Percentiles rank a stretch among this genome's conserved stretches.
Evolutionary conservation across 148 eudicot species (phyloP).

Genomic region (Fallopia convolvulus): DNA sequence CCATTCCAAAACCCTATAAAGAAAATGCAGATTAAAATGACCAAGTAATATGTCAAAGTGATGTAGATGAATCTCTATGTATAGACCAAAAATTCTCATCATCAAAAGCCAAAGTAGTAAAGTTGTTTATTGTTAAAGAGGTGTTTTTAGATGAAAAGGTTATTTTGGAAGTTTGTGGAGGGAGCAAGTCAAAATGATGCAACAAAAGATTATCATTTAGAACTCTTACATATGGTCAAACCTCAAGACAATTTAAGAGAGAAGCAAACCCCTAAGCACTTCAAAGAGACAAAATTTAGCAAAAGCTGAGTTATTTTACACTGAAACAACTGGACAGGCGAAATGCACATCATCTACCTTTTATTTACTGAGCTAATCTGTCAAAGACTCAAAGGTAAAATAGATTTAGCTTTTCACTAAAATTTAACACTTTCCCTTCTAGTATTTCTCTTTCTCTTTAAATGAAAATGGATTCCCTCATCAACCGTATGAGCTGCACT

Average conservation of each 20-base stretch:
- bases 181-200: neutral
- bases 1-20: constrained; percentile 50
- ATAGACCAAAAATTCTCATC: neutral
- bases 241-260: neutral
- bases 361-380: neutral
- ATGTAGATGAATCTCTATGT: neutral
- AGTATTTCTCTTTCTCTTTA: neutral
- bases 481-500: neutral
- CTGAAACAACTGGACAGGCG: neutral
- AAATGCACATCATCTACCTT: neutral
- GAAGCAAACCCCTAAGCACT: neutral
- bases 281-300: too few species aligned
- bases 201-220: neutral
- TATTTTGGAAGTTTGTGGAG: neutral
- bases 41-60: neutral
- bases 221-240: neutral
- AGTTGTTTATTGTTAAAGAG: neutral
- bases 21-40: neutral
- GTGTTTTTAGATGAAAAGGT: neutral
- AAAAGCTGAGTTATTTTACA: neutral
- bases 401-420: neutral
- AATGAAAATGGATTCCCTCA: neutral
- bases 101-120: neutral
- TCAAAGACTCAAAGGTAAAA: neutral
- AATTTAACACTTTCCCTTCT: neutral